Evolutionary conservation across 225 moss, liverwort and hornwort genomes (phyloP).

Genomic region (Asterella californica): DNA sequence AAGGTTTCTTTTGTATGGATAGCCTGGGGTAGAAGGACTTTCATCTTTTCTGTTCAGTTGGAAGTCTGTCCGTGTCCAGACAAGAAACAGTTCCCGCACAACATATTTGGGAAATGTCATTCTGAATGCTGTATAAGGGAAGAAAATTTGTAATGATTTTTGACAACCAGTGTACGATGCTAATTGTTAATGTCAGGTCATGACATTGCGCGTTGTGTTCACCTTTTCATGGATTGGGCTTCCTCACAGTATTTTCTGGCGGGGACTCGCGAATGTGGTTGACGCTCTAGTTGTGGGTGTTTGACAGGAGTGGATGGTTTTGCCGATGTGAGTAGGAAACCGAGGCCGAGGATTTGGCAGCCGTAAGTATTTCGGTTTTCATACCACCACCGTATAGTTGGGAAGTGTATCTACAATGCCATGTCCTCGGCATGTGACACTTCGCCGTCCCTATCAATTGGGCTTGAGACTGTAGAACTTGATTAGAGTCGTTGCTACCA

Average conservation of each 20-base stretch:
- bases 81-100: slow-evolving; percentile 19
- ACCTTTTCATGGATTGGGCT: not conserved
- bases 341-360: too few species aligned
- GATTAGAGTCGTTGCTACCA: too few species aligned
- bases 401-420: too few species aligned
- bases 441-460: too few species aligned
- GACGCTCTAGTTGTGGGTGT: not conserved
- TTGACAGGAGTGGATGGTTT: not conserved
- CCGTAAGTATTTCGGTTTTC: too few species aligned
- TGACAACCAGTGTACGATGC: slow-evolving; percentile 21
- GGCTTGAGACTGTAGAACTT: too few species aligned
- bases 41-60: slow-evolving; percentile 8
- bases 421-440: too few species aligned
- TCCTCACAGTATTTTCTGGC: not conserved
- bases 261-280: not conserved
- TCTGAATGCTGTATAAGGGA: slow-evolving; percentile 30
- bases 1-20: slow-evolving; percentile 20
- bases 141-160: slow-evolving; percentile 28
- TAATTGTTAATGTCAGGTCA: not conserved
- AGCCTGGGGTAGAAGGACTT: slow-evolving; percentile 25
- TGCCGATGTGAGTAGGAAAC: not conserved
- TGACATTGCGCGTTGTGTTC: not conserved
- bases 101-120: slow-evolving; percentile 26
- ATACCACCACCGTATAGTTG: too few species aligned
- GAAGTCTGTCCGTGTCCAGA: slow-evolving; percentile 20